These are phyloP conservation scores for Saccharomycopsis crataegensis DNA, from an alignment of 1,139 yeast species.

Conservation along the genomic window DNA sequence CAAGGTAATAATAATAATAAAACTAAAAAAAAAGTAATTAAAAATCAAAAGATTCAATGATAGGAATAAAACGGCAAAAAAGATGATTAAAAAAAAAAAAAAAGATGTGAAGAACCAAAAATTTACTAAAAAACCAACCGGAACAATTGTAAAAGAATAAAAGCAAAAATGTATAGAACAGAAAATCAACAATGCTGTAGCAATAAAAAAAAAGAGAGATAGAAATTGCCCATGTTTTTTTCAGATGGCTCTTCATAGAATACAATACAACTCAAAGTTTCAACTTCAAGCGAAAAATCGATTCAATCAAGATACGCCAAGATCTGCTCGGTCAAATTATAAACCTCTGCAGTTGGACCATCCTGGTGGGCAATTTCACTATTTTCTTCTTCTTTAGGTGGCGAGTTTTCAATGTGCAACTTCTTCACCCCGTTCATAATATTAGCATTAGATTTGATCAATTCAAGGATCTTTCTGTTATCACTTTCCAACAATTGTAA, in stretches of 20 bases:
- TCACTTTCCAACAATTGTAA: constrained; percentile 87
- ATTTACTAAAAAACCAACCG: too few relatives aligned
- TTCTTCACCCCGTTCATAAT: constrained; percentile 50
- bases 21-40: too few relatives aligned
- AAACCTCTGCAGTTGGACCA: constrained; percentile 64
- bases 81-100: too few relatives aligned
- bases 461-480: constrained; percentile 57
- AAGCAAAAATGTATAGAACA: background rate
- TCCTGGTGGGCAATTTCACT: constrained; percentile 33
- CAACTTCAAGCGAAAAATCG: background rate
- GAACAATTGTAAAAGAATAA: background rate
- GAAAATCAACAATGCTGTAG: background rate
- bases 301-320: constrained; percentile 26
- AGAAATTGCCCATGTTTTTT: background rate
- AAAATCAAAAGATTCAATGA: too few relatives aligned
- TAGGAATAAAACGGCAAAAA: too few relatives aligned
- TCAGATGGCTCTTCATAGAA: background rate
- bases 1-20: too few relatives aligned
- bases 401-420: constrained; percentile 26
- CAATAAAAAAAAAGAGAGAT: background rate
- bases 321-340: constrained; percentile 74
- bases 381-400: constrained; percentile 25
- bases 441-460: constrained; percentile 55
- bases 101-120: too few relatives aligned
- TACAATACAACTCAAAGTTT: background rate